Percentiles rank a stretch among this genome's conserved stretches.
Evolutionary conservation across 83 land plant species (phyloP).

Genomic region (Picea mariana): DNA sequence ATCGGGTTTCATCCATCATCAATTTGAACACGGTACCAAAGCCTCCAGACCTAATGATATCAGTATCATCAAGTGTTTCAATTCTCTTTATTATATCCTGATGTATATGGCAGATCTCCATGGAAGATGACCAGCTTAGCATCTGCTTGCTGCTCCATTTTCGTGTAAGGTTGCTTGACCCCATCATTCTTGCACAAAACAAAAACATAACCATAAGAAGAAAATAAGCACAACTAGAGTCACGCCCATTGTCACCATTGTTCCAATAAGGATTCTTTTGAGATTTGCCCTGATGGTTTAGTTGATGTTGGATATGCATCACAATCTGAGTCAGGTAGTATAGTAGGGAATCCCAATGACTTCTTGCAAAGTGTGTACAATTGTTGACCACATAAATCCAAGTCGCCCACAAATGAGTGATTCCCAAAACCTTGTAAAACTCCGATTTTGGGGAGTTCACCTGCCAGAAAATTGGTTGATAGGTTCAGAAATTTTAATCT

Average conservation of each 20-base stretch:
- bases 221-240: conserved; percentile 43
- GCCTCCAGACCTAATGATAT: no score
- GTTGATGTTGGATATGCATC: conserved; percentile 34
- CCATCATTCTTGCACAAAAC: conserved; percentile 44
- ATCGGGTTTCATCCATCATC: no score
- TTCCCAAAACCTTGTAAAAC: conserved; percentile 26
- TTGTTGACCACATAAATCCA: conserved; percentile 83
- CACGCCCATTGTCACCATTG: conserved; percentile 28
- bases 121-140: conserved; percentile 73
- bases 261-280: conserved; percentile 65
- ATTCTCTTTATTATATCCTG: conserved; percentile 69
- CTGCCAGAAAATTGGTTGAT: conserved; percentile 74
- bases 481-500: conserved; percentile 59
- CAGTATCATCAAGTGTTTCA: conserved; percentile 11
- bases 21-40: no score
- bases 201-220: conserved; percentile 55
- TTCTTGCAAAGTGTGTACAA: conserved; percentile 55
- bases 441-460: conserved; percentile 63
- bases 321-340: conserved; percentile 42
- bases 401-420: conserved; percentile 76
- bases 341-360: conserved; percentile 60
- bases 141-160: conserved; percentile 49
- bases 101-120: conserved; percentile 30
- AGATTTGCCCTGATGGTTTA: conserved; percentile 43
- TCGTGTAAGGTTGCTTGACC: conserved; percentile 36